Percentiles rank a stretch among this genome's conserved stretches.
Evolutionary conservation across 257 asterid species (phyloP).

Genomic region (Nicotiana sylvestris): DNA sequence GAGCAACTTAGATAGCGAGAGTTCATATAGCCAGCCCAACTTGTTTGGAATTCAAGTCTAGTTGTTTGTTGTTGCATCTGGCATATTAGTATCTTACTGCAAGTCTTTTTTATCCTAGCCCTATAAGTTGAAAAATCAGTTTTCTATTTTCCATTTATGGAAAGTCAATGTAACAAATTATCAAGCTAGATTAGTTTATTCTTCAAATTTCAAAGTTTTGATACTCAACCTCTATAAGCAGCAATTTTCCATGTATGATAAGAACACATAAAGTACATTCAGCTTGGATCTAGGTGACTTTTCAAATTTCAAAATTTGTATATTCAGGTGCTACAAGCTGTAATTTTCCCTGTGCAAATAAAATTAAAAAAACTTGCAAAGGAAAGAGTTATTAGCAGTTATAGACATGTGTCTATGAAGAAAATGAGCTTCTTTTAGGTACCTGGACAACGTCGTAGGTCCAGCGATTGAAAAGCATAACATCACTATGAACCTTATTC

Average conservation of each 20-base stretch:
- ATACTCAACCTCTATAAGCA: no score
- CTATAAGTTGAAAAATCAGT: not conserved
- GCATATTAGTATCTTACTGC: not conserved
- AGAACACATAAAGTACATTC: no score
- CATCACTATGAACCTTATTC: conserved; percentile 33
- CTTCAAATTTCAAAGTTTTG: no score
- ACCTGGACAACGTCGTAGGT: conserved; percentile 52
- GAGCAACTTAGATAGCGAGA: not conserved
- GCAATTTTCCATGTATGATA: no score
- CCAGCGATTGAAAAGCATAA: conserved; percentile 65
- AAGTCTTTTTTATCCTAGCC: not conserved
- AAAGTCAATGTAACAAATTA: no score
- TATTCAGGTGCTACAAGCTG: no score
- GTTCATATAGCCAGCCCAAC: not conserved
- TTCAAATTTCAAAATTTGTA: no score
- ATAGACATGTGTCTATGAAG: no score
- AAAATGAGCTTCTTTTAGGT: not conserved
- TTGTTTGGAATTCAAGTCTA: not conserved
- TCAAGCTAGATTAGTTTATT: not conserved
- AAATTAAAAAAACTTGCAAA: no score
- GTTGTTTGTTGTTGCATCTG: not conserved
- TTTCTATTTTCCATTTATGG: not conserved
- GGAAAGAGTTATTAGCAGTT: no score
- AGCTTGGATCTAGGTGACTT: no score
- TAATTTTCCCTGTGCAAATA: no score